Conservation (phyloP, 306 rosid genomes). For the Acmispon strigosus region DNA sequence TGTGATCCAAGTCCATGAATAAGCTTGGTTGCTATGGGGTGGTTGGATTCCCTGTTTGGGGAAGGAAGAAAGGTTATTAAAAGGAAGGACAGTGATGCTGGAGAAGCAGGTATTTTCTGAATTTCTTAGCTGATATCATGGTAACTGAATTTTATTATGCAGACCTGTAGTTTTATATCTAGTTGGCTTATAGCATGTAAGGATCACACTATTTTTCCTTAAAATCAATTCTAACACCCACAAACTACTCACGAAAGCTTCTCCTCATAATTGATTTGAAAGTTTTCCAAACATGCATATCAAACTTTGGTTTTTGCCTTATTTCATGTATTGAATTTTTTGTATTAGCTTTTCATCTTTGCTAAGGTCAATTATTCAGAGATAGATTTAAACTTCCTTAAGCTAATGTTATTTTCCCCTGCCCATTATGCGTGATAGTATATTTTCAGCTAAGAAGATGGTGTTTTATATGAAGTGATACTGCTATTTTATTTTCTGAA, state of each 20-base stretch:
- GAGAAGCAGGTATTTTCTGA: conserved; percentile 66
- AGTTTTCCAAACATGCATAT: too few relatives aligned
- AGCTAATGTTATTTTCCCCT: background rate
- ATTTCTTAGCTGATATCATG: background rate
- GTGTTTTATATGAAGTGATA: background rate
- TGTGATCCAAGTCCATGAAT: conserved; percentile 39
- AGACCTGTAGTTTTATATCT: background rate
- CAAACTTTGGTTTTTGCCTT: background rate
- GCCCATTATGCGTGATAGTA: background rate
- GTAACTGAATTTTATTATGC: background rate
- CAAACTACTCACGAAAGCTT: too few relatives aligned
- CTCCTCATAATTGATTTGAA: too few relatives aligned
- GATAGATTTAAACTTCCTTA: background rate
- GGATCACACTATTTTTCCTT: too few relatives aligned
- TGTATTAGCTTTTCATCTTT: background rate
- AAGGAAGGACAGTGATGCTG: conserved; percentile 93
- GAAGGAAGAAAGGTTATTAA: conserved; percentile 47
- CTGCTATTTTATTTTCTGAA: background rate
- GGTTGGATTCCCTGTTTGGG: conserved; percentile 52
- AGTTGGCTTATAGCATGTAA: background rate
- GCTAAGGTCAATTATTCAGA: background rate
- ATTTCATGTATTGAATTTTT: background rate
- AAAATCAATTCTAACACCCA: too few relatives aligned
- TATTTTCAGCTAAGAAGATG: too few relatives aligned
- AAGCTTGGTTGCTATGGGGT: conserved; percentile 40